A percentile compares a stretch with the other conserved stretches of the same genome.
Conservation (phyloP, 768 basidiomycete genomes). For the Mycena galopus region DNA sequence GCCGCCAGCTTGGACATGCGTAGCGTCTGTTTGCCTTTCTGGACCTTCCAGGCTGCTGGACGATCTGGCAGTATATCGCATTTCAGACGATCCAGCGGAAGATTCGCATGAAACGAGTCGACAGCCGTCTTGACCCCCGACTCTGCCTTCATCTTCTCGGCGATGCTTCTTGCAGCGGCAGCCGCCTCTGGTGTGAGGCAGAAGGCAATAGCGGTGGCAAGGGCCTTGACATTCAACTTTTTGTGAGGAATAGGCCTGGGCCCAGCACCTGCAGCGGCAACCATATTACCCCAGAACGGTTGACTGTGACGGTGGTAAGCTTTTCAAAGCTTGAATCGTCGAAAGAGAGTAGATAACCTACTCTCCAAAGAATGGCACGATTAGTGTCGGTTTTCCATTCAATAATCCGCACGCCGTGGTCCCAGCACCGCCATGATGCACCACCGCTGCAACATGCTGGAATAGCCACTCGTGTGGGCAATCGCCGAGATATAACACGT, state of each 20-base stretch:
- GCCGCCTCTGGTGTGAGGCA: constrained; percentile 47
- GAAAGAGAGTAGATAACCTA: constrained; percentile 6
- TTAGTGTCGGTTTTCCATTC: constrained; percentile 56
- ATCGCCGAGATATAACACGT: constrained; percentile 57
- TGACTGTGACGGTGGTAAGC: too few species aligned
- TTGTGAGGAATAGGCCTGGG: constrained; percentile 51
- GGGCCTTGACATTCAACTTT: constrained; percentile 5
- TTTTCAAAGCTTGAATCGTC: too few species aligned
- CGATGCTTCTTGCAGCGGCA: constrained; percentile 52
- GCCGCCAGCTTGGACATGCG: constrained; percentile 34
- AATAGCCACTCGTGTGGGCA: constrained; percentile 67
- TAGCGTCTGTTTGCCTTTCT: constrained; percentile 29
- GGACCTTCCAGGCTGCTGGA: constrained; percentile 28
- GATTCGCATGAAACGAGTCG: constrained; percentile 26
- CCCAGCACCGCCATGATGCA: constrained; percentile 62
- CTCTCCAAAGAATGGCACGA: constrained; percentile 64
- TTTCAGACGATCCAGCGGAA: constrained; percentile 18
- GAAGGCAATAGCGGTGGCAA: constrained; percentile 48
- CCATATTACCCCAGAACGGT: constrained; percentile 55
- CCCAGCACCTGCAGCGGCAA: constrained; percentile 57
- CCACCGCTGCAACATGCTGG: constrained; percentile 56
- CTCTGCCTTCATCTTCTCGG: constrained; percentile 52
- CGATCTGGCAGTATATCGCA: constrained; percentile 27
- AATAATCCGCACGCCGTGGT: constrained; percentile 60
- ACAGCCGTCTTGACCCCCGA: constrained; percentile 37